A percentile compares a stretch with the other conserved stretches of the same genome.
These are phyloP conservation scores for Spathaspora arborariae DNA, from an alignment of 805 yeast genomes.

Conservation along the genomic window DNA sequence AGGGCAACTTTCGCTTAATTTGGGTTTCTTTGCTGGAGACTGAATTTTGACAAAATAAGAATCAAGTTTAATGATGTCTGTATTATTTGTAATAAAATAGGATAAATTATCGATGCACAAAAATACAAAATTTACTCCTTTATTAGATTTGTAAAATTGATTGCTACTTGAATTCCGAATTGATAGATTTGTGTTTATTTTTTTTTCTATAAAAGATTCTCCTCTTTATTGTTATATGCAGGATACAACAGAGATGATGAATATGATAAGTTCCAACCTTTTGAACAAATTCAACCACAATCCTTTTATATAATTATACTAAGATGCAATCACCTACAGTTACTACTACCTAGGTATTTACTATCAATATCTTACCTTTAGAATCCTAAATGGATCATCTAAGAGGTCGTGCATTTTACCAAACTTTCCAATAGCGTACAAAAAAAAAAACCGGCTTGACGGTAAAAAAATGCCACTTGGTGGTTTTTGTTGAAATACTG, in stretches of 20 bases:
- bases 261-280: too few relatives aligned
- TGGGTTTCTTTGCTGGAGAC: constrained; percentile 8
- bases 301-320: too few relatives aligned
- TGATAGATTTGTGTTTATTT: neutral
- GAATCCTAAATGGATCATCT: too few relatives aligned
- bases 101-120: neutral
- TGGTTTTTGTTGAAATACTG: too few relatives aligned
- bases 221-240: neutral
- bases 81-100: neutral
- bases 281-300: too few relatives aligned
- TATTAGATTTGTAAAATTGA: neutral
- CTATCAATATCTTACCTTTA: too few relatives aligned
- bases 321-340: too few relatives aligned
- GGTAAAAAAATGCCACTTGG: too few relatives aligned
- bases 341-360: too few relatives aligned
- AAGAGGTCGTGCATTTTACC: too few relatives aligned
- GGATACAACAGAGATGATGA: neutral
- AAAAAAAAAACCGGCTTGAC: too few relatives aligned
- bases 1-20: neutral
- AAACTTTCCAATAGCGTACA: too few relatives aligned
- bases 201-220: neutral
- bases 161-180: neutral
- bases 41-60: constrained; percentile 3
- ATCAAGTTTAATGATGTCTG: neutral
- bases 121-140: neutral